These are phyloP conservation scores for Hericium alpestre DNA, from an alignment of 768 basidiomycete species.

Conservation along the genomic window DNA sequence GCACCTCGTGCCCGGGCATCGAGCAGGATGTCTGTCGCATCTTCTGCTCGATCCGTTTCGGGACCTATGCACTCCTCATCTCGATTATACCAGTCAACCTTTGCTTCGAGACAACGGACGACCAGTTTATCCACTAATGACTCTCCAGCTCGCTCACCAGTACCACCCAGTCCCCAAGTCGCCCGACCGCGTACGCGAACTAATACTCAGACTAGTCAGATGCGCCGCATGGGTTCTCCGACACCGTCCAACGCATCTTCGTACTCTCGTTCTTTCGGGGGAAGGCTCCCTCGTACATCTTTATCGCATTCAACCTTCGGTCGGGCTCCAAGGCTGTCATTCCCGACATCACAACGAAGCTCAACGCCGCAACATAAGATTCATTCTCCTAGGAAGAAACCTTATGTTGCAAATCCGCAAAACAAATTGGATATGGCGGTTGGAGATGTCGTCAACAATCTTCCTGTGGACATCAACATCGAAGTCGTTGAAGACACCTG, in stretches of 20 bases:
- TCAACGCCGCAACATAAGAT: slow-evolving; percentile 39
- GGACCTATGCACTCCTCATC: slow-evolving; percentile 43
- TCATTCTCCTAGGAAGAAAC: slow-evolving; percentile 36
- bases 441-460: slow-evolving; percentile 81
- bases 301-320: slow-evolving; percentile 50
- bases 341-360: slow-evolving; percentile 31
- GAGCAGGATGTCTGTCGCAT: slow-evolving; percentile 47
- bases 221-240: slow-evolving; percentile 42
- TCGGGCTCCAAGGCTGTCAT: slow-evolving; percentile 55
- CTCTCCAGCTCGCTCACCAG: slow-evolving; percentile 17
- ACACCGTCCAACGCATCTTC: slow-evolving; percentile 50
- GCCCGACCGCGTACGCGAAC: slow-evolving; percentile 20
- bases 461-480: slow-evolving; percentile 75
- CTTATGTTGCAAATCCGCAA: slow-evolving; percentile 81
- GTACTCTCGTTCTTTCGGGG: slow-evolving; percentile 33
- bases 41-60: slow-evolving; percentile 56
- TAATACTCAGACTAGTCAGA: slow-evolving; percentile 32
- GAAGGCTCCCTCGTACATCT: slow-evolving; percentile 32
- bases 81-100: slow-evolving; percentile 51
- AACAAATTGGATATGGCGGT: slow-evolving; percentile 89
- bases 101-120: slow-evolving; percentile 77
- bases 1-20: slow-evolving; percentile 33
- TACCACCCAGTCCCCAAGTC: background rate
- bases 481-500: slow-evolving; percentile 76
- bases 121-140: slow-evolving; percentile 45